Conservation (phyloP, 2,329 filamentous ascomycete species). For the Neurospora sp. region DNA sequence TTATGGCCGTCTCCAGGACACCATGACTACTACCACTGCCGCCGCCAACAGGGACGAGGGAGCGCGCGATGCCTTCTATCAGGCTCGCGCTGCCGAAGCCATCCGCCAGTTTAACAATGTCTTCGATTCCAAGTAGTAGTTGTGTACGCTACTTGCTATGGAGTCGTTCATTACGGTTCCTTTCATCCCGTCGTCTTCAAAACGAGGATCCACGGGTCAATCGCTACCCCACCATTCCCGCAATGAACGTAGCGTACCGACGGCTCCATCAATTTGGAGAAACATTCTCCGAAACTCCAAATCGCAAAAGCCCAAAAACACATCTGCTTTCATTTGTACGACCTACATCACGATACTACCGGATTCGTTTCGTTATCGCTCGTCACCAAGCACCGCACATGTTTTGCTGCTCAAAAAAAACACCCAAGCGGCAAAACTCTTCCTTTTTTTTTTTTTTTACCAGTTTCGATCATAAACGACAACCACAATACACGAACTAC, state of each 20-base stretch:
- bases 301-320: too few relatives aligned
- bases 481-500: background rate
- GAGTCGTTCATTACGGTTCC: background rate
- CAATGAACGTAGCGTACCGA: background rate
- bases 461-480: too few relatives aligned
- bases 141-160: rapidly evolving
- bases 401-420: too few relatives aligned
- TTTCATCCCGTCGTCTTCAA: background rate
- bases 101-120: background rate
- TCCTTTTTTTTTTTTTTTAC: too few relatives aligned
- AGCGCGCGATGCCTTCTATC: background rate
- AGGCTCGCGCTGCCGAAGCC: background rate
- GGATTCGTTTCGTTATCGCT: too few relatives aligned
- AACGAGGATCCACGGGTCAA: background rate
- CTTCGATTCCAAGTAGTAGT: background rate
- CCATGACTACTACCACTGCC: background rate
- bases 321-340: too few relatives aligned
- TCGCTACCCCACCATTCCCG: background rate
- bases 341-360: too few relatives aligned
- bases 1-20: background rate
- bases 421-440: too few relatives aligned
- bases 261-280: too few relatives aligned
- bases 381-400: too few relatives aligned
- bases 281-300: too few relatives aligned
- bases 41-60: background rate